Evolutionary conservation across 805 yeast genomes (phyloP), one percentile per base, ranked within the genome.

Genomic region (Komagataella pastoris): DNA sequence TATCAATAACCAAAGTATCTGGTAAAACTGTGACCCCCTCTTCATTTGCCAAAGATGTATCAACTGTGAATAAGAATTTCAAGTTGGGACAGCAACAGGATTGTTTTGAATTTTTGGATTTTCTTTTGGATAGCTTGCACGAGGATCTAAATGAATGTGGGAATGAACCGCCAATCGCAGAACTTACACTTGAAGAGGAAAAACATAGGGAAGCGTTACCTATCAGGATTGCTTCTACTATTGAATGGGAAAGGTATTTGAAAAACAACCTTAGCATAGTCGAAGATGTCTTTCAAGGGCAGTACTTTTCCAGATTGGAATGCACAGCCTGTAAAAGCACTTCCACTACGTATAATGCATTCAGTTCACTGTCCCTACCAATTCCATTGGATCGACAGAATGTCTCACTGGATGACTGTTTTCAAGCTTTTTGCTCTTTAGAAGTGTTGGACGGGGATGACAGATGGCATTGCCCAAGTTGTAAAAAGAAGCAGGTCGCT

Each of bases 191-290:
- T 50, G 81, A 77, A 50, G 93, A 89, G 55, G 97, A 89, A 61
- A 70, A 71, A 44, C 68, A 74, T 14, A 71, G 97, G 47, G 98
- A 90, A 61, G 66, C 66, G 24, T 65, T 88, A 59, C 85, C 95
- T 0, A 73, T 88, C 2, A 73, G 96, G 53, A 71, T 85, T 23
- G 97, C 96, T 0, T 82, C 96, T 0, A 78, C 93, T 0, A 79
- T 88, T 49, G 97, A 90, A 62, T 90, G 98, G 98, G 96, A 87
- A 60, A 70, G 95, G 53, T 88, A 88, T 62, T 68, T 88, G 52
- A 81, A 80, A 53, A 76, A 86, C 18, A 88, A 90, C 61, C 81
- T 83, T 56, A 88, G 96, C 45, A 74, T 83, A 1, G 75, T 90
- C 21, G 93, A 86, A 2, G 90, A 86, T 57, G 75, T 80, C 50